These are phyloP conservation scores for Xerocomus cyaneibrunnescens DNA, from an alignment of 1,284 basidiomycete species.

Conservation along the genomic window DNA sequence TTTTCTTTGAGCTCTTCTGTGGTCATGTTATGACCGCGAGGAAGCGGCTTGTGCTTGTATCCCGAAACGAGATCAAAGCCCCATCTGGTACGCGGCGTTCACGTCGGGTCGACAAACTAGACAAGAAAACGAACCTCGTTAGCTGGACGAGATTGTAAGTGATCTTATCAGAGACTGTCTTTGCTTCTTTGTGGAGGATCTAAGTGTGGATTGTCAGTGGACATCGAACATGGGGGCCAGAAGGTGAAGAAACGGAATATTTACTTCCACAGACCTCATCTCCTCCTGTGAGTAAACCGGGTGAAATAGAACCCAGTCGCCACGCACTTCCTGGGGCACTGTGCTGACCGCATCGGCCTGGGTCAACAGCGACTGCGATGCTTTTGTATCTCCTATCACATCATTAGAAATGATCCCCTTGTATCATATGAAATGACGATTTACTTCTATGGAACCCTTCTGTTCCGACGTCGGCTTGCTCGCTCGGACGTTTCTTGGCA, in stretches of 20 bases:
- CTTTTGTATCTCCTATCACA: constrained; percentile 29
- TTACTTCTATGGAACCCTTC: constrained; percentile 34
- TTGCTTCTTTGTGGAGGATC: constrained; percentile 70
- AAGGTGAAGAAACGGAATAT: constrained; percentile 9
- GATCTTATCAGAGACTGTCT: constrained; percentile 70
- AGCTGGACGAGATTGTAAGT: constrained; percentile 65
- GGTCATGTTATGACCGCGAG: constrained; percentile 58
- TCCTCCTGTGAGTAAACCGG: constrained; percentile 80
- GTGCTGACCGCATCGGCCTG: constrained; percentile 41
- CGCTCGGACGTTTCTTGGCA: constrained; percentile 24
- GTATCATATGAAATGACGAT: not conserved
- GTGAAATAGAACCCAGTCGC: constrained; percentile 83
- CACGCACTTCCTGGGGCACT: constrained; percentile 50
- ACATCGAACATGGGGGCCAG: not conserved
- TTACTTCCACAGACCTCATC: constrained; percentile 71
- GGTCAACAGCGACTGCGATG: constrained; percentile 15
- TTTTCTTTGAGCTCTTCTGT: constrained; percentile 69
- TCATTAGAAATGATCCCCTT: not conserved
- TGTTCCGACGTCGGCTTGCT: constrained; percentile 27
- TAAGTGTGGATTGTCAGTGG: constrained; percentile 31
- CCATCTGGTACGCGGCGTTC: constrained; percentile 40
- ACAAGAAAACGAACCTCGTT: constrained; percentile 42
- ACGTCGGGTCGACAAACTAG: constrained; percentile 1
- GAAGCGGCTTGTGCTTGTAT: constrained; percentile 74
- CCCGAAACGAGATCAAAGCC: constrained; percentile 77